These are phyloP conservation scores for Pyrenophora teres DNA, from an alignment of 2,329 filamentous ascomycete species.

Conservation along the genomic window DNA sequence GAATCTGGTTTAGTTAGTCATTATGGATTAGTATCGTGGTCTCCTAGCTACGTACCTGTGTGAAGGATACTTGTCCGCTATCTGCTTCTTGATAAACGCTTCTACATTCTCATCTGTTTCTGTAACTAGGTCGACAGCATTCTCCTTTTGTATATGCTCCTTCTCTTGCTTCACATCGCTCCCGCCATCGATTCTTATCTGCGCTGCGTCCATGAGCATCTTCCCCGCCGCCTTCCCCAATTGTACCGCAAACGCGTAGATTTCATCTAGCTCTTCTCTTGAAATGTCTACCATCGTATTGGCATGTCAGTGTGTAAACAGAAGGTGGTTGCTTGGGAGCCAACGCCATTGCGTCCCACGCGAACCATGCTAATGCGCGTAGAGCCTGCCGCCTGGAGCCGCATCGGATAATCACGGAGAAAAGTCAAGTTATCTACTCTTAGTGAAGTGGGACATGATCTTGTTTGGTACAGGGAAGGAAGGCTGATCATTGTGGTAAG, in stretches of 20 bases:
- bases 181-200: slow-evolving; percentile 56
- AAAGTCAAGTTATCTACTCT: neutral
- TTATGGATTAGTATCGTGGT: too few species aligned
- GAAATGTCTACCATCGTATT: slow-evolving; percentile 33
- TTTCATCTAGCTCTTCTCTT: slow-evolving; percentile 61
- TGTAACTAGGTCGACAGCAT: slow-evolving; percentile 76
- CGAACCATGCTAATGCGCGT: neutral
- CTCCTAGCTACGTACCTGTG: slow-evolving; percentile 59
- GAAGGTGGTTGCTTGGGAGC: neutral
- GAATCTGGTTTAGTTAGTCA: slow-evolving; percentile 57
- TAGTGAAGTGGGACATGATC: neutral
- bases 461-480: neutral
- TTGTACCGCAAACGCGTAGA: slow-evolving; percentile 72
- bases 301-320: neutral
- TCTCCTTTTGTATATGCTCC: slow-evolving; percentile 70
- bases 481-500: slow-evolving; percentile 4
- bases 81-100: slow-evolving; percentile 66
- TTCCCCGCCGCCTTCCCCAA: slow-evolving; percentile 71
- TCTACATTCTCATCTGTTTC: slow-evolving; percentile 78
- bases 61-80: slow-evolving; percentile 64
- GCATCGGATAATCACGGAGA: slow-evolving; percentile 9
- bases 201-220: slow-evolving; percentile 68
- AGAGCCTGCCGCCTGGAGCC: slow-evolving; percentile 5
- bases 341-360: neutral
- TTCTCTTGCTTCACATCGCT: slow-evolving; percentile 28